A percentile compares a stretch with the other conserved stretches of the same genome.
Conservation (phyloP, 2,329 filamentous ascomycete genomes). For the Phoma herbarum region DNA sequence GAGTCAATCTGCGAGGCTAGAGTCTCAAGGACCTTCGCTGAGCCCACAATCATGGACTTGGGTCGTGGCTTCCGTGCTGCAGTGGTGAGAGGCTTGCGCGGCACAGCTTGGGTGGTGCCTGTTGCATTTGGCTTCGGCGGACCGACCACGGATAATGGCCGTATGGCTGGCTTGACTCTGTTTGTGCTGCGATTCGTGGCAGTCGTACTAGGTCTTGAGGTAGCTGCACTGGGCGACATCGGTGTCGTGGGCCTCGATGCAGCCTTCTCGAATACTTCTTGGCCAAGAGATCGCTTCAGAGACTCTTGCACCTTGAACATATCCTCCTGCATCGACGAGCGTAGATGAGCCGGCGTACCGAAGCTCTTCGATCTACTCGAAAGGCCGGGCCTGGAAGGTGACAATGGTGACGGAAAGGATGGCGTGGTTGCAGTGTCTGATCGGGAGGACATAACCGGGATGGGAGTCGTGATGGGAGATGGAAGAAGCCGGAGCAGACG, state of each 20-base stretch:
- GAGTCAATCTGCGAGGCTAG: slow-evolving; percentile 13
- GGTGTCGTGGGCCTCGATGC: slow-evolving; percentile 6
- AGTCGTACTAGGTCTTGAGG: not conserved
- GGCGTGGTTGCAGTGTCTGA: slow-evolving; percentile 4
- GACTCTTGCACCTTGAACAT: slow-evolving; percentile 16
- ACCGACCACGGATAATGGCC: slow-evolving; percentile 6
- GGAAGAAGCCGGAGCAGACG: not conserved
- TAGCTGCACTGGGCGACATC: not conserved
- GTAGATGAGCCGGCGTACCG: slow-evolving; percentile 11
- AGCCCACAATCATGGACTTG: slow-evolving; percentile 20
- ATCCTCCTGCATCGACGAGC: slow-evolving; percentile 23
- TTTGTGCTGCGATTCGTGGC: not conserved
- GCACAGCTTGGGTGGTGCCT: not conserved
- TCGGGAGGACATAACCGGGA: not conserved
- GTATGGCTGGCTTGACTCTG: not conserved
- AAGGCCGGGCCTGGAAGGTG: slow-evolving; percentile 3
- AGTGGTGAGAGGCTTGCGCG: slow-evolving; percentile 3
- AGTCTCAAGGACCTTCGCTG: slow-evolving; percentile 9
- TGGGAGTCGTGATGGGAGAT: not conserved
- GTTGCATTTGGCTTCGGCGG: not conserved
- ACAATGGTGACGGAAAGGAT: not conserved
- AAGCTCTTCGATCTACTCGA: slow-evolving; percentile 9
- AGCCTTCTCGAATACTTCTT: slow-evolving; percentile 9
- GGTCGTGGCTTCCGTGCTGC: slow-evolving; percentile 15
- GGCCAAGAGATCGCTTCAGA: slow-evolving; percentile 21